Base-by-base conservation (phyloP, 768 basidiomycete genomes). In the Leccinum obscurum region DNA sequence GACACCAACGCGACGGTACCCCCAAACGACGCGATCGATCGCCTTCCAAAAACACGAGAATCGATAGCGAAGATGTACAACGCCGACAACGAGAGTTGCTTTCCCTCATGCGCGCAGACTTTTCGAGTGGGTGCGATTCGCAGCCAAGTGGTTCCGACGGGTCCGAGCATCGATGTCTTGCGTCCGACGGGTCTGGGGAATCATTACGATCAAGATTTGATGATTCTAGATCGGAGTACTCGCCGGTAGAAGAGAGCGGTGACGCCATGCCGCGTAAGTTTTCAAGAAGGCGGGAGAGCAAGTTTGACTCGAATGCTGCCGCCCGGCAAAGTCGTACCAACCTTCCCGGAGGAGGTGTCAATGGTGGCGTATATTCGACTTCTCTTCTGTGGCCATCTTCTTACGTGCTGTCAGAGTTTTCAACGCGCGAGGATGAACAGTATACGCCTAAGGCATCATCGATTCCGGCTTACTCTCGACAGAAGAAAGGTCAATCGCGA, bases 141-240 rank as follows among this genome's bases (percentile, higher is more conserved):
- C 68, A 22, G 4, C 64, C 69, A 13, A 64, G 56, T 41, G 58
- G 62, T 26, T 62, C 63, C 4, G 67, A 65, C 32, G 60, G 32
- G 26, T 54, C 49, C 28, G 64, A 60, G 13, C 63, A 53, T 56
- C 69, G n/a, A 1, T 56, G 41, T 49, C 59, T 59, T 30, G 54
- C 26, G 17, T 66, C 69, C 4, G 63, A 67, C 22, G 60, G 58
- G 4, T 71, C 69, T 0, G 64, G 64, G 3, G 52, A 64, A 59
- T 70, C 70, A 32, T 52, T 64, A 24, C 66, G 64, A 15, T 64
- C 65, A 4, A 66, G 55, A 13, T 65, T 60, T 10, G 62, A 69
- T 30, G 75, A 73, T 30, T 70, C 71, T 49, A 70, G 65, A 39
- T 72, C 68, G 6, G 76, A 76, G 58, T 71, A 74, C 59, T 72